Base-by-base conservation (phyloP, 148 eudicot species). In the Nepenthes mirabilis region DNA sequence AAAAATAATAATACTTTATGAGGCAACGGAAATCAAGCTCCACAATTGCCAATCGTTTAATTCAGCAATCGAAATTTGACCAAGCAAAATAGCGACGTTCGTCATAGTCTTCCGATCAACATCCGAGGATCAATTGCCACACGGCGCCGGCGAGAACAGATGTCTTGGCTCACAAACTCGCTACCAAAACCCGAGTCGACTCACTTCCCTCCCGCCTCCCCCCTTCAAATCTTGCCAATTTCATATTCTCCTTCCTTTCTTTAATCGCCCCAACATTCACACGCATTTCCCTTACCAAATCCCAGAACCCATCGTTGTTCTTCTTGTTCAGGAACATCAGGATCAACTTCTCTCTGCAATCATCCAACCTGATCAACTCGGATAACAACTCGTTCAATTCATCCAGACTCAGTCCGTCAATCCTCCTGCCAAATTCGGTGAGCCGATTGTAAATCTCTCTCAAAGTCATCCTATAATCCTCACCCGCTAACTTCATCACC, bases 251-350 rank as follows among this genome's bases (percentile, higher is more conserved):
- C 14, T 77, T 72, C 62, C 66, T 72, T 60, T 59, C 65, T n/a
- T 63, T 66, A 53, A 57, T 54, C 50, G 6, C 63, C 64, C 45
- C 65, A 9, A 59, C 58, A 2, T 70, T 74, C 10, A 2, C 53
- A 40, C 34, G 68, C 32, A 66, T 61, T 14, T 70, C 61, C 6
- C 35, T 61, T 6, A 80, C 55, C 50, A 72, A 43, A 3, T 80
- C 90, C 95, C 95, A 87, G 68, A 78, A 76, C 2, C 75, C 75
- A 9, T 76, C 83, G 58, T 82, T 77, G n/a, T 65, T 59, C 59
- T 73, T 82, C 67, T 84, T 77, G 47, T 83, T 87, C 68, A 61
- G 79, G 65, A 87, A 87, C 77, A 87, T 49, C 36, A 52, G 43
- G 1, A 70, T 57, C 70, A 78, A n/a, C 43, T 71, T 77, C 67